Evolutionary conservation across 768 basidiomycete genomes (phyloP).

Genomic region (Hygrophorus russula): DNA sequence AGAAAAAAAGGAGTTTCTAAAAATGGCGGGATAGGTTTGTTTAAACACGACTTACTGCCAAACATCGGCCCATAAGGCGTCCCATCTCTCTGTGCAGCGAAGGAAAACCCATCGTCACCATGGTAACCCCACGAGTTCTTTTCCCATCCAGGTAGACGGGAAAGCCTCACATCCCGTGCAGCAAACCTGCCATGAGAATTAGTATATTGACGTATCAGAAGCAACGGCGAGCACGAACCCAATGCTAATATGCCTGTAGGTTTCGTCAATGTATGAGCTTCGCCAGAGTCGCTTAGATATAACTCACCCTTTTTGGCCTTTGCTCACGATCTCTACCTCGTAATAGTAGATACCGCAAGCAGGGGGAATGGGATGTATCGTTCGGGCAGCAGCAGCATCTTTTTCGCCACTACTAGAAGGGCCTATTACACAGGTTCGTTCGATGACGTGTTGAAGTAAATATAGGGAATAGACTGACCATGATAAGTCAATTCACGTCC

Average conservation of each 20-base stretch:
- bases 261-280: conserved; percentile 9
- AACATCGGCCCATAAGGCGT: conserved; percentile 69
- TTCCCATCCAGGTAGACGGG: conserved; percentile 82
- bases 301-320: conserved; percentile 69
- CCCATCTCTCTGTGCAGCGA: conserved; percentile 64
- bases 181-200: conserved; percentile 41
- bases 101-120: conserved; percentile 78
- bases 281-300: conserved; percentile 3
- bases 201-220: neutral
- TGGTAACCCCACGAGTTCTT: conserved; percentile 85
- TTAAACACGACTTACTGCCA: conserved; percentile 43
- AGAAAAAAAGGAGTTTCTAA: neutral
- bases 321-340: conserved; percentile 77
- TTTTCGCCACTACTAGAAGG: conserved; percentile 51
- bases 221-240: conserved; percentile 37
- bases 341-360: conserved; percentile 92
- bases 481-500: conserved; percentile 67
- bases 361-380: conserved; percentile 67
- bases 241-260: conserved; percentile 61
- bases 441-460: conserved; percentile 7
- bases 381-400: conserved; percentile 78
- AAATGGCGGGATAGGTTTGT: neutral
- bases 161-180: conserved; percentile 48
- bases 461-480: conserved; percentile 27
- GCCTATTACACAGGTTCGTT: conserved; percentile 22